phyloP scores from a whole-genome alignment of 2,329 filamentous ascomycete species.

The Cryphonectria naterciae region DNA sequence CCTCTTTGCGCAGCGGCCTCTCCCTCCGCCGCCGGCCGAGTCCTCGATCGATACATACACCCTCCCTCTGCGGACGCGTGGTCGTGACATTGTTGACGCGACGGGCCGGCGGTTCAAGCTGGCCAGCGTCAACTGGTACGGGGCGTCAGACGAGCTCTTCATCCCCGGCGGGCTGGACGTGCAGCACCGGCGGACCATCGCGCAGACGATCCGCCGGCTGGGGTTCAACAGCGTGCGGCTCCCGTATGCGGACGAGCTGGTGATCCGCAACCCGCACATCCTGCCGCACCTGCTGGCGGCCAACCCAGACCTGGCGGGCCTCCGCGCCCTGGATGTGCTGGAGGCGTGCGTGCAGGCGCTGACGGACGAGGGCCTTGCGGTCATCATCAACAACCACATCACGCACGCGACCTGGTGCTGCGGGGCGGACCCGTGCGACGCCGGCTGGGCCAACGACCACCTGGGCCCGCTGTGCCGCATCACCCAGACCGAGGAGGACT shows the following conservation, averaged over 20 bases:
- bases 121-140: conserved; percentile 72
- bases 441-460: conserved; percentile 68
- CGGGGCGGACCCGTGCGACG: conserved; percentile 69
- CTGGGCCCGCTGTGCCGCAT: conserved; percentile 63
- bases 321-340: conserved; percentile 63
- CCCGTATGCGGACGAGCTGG: conserved; percentile 72
- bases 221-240: conserved; percentile 74
- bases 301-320: conserved; percentile 63
- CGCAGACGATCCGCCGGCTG: conserved; percentile 60
- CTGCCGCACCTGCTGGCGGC: conserved; percentile 55
- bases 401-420: conserved; percentile 72
- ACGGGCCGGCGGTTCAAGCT: conserved; percentile 63
- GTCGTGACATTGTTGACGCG: conserved; percentile 64
- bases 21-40: conserved; percentile 48
- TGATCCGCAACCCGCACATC: conserved; percentile 61
- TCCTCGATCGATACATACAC: conserved; percentile 52
- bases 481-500: conserved; percentile 65
- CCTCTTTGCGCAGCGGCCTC: conserved; percentile 53
- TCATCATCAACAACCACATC: conserved; percentile 74
- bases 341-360: conserved; percentile 61
- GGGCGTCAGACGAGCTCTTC: conserved; percentile 68
- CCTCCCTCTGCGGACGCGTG: conserved; percentile 62
- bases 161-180: conserved; percentile 67
- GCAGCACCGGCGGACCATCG: conserved; percentile 64
- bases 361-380: conserved; percentile 65